Base-by-base conservation (phyloP, 179 eudicot genomes). In the Pouteria campechiana region DNA sequence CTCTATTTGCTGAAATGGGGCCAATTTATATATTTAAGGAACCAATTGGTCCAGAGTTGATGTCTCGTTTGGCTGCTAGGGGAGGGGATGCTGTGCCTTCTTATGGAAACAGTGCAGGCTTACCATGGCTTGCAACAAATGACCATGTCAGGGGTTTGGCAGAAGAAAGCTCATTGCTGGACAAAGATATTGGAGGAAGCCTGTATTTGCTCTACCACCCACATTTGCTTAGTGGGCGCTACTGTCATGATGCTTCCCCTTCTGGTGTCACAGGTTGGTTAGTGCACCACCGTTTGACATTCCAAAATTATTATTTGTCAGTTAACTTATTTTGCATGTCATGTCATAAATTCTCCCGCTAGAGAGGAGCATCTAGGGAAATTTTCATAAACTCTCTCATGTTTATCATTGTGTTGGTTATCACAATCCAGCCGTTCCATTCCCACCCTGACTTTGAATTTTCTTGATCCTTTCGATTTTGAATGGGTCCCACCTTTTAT, bases 1-100 rank as follows among this genome's bases (percentile, higher is more conserved):
- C 99, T 46, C 69, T 92, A 57, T 92, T 92, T 77, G 96, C 99
- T 46, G 99, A 92, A 74, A 80, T 92, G 96, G 99, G 99, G 17
- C 94, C 99, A 35, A 69, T 92, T 41, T 92, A 92, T 52, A 92
- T 92, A 14, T 92, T 92, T 53, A 92, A 78, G 66, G 99, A 92
- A 61, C 73, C 87, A 31, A 71, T 92, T 63, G 96, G 96, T 32
- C 79, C 81, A 17, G 96, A 92, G 58, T 79, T 63, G 41, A 92
- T 92, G 99, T 51, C 81, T 19, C 82, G 87, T 57, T 64, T 92
- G 74, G 94, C 99, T 65, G 52, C 84, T 54, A 82, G 99, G 61
- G 99, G 99, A 52, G 96, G 99, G 44, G 99, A 92, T 59, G 68
- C 67, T 51, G 72, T 92, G 45, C 99, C 99, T 43, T 77, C 82